These are phyloP conservation scores for Hymenotorrendiella dingleyae DNA, from an alignment of 2,329 filamentous ascomycete species.

Conservation along the genomic window DNA sequence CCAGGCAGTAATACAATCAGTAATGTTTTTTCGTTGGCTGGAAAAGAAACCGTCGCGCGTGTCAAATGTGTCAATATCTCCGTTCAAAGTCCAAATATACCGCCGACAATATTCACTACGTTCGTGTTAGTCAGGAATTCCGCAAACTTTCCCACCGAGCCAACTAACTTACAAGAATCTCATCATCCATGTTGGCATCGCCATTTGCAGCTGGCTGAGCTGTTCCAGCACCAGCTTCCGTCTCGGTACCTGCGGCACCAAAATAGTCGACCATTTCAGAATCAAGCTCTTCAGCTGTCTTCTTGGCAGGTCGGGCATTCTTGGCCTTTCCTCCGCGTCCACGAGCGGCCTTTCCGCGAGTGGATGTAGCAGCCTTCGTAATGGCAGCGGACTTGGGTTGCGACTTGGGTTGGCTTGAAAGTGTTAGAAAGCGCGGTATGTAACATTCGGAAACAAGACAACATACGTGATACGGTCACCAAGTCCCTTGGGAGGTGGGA, in stretches of 20 bases:
- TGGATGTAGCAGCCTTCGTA: slow-evolving; percentile 64
- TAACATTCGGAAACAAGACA: not conserved
- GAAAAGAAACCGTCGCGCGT: slow-evolving; percentile 8
- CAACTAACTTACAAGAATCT: slow-evolving; percentile 38
- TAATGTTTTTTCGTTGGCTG: slow-evolving; percentile 1
- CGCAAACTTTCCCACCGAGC: no score
- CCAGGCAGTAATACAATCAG: slow-evolving; percentile 14
- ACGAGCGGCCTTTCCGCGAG: slow-evolving; percentile 30
- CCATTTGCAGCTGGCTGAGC: slow-evolving; percentile 33
- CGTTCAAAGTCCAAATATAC: not conserved
- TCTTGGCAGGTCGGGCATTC: slow-evolving; percentile 64
- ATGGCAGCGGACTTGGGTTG: slow-evolving; percentile 78
- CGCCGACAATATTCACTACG: slow-evolving; percentile 5
- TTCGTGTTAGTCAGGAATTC: slow-evolving; percentile 3
- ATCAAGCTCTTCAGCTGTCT: slow-evolving; percentile 93
- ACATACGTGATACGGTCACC: slow-evolving; percentile 78
- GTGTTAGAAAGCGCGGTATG: slow-evolving; percentile 26
- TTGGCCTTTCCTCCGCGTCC: slow-evolving; percentile 40
- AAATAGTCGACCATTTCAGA: slow-evolving; percentile 98
- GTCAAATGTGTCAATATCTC: slow-evolving; percentile 3
- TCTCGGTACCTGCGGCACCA: slow-evolving; percentile 42
- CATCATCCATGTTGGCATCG: slow-evolving; percentile 62
- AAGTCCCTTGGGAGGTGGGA: slow-evolving; percentile 65
- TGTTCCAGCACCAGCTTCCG: slow-evolving; percentile 28
- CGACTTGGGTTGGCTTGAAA: slow-evolving; percentile 52